phyloP scores from a whole-genome alignment of 2,329 filamentous ascomycete species.

The Apiospora phragmitis region DNA sequence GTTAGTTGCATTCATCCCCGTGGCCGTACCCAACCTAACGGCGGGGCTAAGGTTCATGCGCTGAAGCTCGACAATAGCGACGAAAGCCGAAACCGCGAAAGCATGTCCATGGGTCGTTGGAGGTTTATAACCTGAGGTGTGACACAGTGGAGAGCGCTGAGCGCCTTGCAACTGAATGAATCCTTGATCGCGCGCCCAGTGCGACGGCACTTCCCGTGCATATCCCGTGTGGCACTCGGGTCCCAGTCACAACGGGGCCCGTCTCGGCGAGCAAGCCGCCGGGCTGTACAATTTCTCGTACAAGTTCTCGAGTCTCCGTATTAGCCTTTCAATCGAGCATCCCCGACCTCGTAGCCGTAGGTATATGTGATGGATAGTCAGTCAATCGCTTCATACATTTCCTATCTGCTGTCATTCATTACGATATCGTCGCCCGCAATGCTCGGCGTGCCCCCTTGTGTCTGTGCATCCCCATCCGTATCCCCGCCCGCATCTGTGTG shows the following conservation, averaged over 20 bases:
- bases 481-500: not conserved
- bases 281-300: too few relatives aligned
- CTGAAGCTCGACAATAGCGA: not conserved
- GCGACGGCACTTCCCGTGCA: too few relatives aligned
- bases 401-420: not conserved
- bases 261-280: not conserved
- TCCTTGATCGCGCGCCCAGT: not conserved
- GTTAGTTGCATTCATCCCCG: not conserved
- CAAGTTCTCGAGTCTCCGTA: not conserved
- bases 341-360: not conserved
- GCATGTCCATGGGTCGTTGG: not conserved
- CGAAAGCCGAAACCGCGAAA: not conserved
- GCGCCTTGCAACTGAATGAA: not conserved
- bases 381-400: not conserved
- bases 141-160: not conserved
- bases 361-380: not conserved
- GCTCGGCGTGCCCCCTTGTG: not conserved
- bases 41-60: not conserved
- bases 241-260: not conserved
- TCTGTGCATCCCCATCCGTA: not conserved
- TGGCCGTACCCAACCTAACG: not conserved
- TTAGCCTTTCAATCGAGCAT: not conserved
- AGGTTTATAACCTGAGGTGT: not conserved
- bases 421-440: not conserved
- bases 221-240: not conserved